These are phyloP conservation scores for Phlegmacium glaucopus DNA, from an alignment of 768 basidiomycete genomes.

Conservation along the genomic window DNA sequence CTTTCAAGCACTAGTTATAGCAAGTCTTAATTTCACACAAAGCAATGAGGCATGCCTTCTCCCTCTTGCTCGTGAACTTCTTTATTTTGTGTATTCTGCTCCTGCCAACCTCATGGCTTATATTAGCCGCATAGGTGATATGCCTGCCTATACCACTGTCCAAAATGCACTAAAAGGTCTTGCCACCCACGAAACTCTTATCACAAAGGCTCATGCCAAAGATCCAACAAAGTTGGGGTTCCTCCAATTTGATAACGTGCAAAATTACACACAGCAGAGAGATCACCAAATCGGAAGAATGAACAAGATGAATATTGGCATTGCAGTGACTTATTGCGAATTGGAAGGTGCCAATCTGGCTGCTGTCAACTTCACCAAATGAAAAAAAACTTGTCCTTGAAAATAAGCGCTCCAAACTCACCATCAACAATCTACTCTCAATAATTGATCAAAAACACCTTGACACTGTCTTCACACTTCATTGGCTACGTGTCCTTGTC, in stretches of 20 bases:
- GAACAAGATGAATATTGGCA: conserved; percentile 25
- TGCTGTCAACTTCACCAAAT: conserved; percentile 13
- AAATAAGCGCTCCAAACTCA: not conserved
- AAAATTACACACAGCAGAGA: conserved; percentile 22
- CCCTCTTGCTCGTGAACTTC: conserved; percentile 12
- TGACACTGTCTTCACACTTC: conserved; percentile 9
- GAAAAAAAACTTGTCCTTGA: not conserved
- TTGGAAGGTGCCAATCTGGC: conserved; percentile 2
- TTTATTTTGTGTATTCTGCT: conserved; percentile 16
- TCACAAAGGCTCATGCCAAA: conserved; percentile 6
- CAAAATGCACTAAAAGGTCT: conserved; percentile 13
- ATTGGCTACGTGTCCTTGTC: conserved; percentile 21
- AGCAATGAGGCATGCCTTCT: conserved; percentile 17
- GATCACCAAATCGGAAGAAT: conserved; percentile 26
- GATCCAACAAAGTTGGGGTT: conserved; percentile 14
- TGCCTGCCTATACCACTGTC: conserved; percentile 18
- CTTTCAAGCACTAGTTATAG: no score
- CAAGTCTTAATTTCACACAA: no score
- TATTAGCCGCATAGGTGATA: conserved; percentile 1
- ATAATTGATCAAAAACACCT: conserved; percentile 19
- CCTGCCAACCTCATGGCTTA: conserved; percentile 14
- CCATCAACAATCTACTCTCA: conserved; percentile 11
- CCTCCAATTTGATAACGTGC: conserved; percentile 26
- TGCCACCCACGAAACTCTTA: conserved; percentile 16
- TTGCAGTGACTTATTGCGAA: conserved; percentile 1